Evolutionary conservation across 2,329 filamentous ascomycete species (phyloP), one percentile per base, ranked within the genome.

Genomic region (Cryphonectria naterciae): DNA sequence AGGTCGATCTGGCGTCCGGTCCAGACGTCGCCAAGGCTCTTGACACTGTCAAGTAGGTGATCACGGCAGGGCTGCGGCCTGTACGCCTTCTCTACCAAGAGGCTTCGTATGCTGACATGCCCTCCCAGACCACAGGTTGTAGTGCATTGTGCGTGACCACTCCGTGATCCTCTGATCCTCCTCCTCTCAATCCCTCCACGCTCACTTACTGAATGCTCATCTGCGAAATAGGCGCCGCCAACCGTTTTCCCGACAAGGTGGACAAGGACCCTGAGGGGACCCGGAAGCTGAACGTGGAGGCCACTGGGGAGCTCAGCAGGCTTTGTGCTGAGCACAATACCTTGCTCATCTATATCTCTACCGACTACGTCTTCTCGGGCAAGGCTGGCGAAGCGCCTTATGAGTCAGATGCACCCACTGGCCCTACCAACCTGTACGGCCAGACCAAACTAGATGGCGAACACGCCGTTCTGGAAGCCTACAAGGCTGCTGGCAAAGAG

Each of bases 221-320:
- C 65, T 65, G 64, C 28, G 60, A 39, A 52, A 22, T 73, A 95
- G 92, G 92, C 78, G 95, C 94, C 56, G 94, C 94, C 62, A 95
- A 97, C 80, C 90, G 93, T 73, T 97, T 92, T 77, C 94, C 95
- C 2, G 94, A 97, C 81, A 92, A 92, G 78, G 95, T 94, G 77
- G 92, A 94, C 76, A 87, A 88, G 74, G 89, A 97, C 79, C 94
- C 94, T 2, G 88, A 91, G 71, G 92, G 89, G 68, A 93, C 94
- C 3, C 88, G 87, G 72, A 86, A 86, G 25, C 84, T 97, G 76
- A 97, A 97, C 77, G 89, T 95, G 17, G 85, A 88, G 3, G 92
- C 93, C 2, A 92, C 93, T 63, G 83, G 85, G 64, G 81, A 82
- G 11, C 87, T 97, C 17, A 93, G 93, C 13, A 80, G 84, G 56